Percentiles rank a stretch among this genome's conserved stretches.
These are phyloP conservation scores for Aspergillus sp. DNA, from an alignment of 2,329 filamentous ascomycete genomes.

Conservation along the genomic window DNA sequence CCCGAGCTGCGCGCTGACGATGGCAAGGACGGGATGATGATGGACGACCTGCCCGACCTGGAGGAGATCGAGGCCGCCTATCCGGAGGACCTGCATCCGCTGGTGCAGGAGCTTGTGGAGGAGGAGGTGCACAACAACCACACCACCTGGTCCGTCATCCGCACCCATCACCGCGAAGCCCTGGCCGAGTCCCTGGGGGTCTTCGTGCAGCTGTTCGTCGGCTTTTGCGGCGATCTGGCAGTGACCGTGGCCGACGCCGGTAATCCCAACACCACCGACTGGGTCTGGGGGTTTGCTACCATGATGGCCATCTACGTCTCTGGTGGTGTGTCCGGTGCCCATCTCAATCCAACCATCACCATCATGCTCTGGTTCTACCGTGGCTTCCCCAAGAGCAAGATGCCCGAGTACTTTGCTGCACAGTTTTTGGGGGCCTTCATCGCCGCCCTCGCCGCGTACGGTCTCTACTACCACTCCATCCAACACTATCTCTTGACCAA, in stretches of 20 bases:
- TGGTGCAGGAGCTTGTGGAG: conserved; percentile 46
- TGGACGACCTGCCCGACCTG: conserved; percentile 18
- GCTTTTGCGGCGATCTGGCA: conserved; percentile 53
- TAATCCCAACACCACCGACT: conserved; percentile 48
- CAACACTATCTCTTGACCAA: conserved; percentile 37
- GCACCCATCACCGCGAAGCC: conserved; percentile 55
- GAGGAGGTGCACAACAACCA: conserved; percentile 54
- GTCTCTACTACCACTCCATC: conserved; percentile 42
- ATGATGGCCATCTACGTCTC: conserved; percentile 55
- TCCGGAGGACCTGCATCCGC: conserved; percentile 48
- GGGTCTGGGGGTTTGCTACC: conserved; percentile 57
- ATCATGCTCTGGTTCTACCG: conserved; percentile 52
- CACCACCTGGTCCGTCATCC: conserved; percentile 52
- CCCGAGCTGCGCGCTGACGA: conserved; percentile 13
- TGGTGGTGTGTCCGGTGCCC: conserved; percentile 51
- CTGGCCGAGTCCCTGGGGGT: conserved; percentile 57
- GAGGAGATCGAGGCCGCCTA: conserved; percentile 35
- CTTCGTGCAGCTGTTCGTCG: conserved; percentile 45
- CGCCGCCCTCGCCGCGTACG: conserved; percentile 52
- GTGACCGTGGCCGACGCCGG: conserved; percentile 43
- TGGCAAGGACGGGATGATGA: conserved; percentile 3
- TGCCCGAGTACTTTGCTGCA: conserved; percentile 53
- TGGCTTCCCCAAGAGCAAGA: conserved; percentile 56
- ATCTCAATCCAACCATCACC: conserved; percentile 50
- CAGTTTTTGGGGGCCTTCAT: conserved; percentile 57